Evolutionary conservation across 306 rosid genomes (phyloP).

Genomic region (Trifolium fragiferum): DNA sequence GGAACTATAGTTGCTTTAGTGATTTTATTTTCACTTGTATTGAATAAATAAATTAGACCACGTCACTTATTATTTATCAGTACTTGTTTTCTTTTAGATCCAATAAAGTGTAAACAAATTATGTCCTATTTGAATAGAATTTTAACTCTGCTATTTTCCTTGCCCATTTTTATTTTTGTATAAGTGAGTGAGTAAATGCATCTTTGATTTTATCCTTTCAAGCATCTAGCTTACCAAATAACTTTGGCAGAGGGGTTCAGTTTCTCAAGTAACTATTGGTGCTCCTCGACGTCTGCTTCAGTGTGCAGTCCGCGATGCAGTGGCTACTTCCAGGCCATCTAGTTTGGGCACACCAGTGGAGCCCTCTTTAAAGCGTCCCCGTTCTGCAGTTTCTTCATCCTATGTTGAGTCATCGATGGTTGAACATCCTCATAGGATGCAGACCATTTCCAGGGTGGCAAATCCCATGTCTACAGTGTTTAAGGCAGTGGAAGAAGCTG

Average conservation of each 20-base stretch:
- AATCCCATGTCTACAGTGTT: constrained; percentile 46
- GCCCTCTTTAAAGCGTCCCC: constrained; percentile 78
- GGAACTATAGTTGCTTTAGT: constrained; percentile 2
- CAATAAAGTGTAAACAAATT: neutral
- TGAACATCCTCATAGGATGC: constrained; percentile 60
- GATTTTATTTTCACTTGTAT: constrained; percentile 14
- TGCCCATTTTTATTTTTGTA: neutral
- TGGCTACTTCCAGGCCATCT: constrained; percentile 65
- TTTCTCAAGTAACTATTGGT: constrained; percentile 60
- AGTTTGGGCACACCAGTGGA: constrained; percentile 47
- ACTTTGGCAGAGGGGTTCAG: constrained; percentile 65
- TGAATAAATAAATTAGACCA: neutral
- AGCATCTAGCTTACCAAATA: constrained; percentile 40
- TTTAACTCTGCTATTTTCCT: constrained; percentile 10
- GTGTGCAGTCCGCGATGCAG: constrained; percentile 91
- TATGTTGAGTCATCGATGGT: constrained; percentile 53
- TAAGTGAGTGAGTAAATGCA: neutral
- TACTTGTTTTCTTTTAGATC: constrained; percentile 9
- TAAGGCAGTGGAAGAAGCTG: no score
- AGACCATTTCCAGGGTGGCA: constrained; percentile 63
- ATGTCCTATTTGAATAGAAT: constrained; percentile 24
- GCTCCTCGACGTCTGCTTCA: constrained; percentile 87
- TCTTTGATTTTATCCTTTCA: constrained; percentile 35
- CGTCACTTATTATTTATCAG: neutral
- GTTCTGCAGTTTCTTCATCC: constrained; percentile 81